A percentile compares a stretch with the other conserved stretches of the same genome.
These are phyloP conservation scores for Apiotrichum veenhuisii DNA, from an alignment of 1,284 basidiomycete genomes.

Conservation along the genomic window DNA sequence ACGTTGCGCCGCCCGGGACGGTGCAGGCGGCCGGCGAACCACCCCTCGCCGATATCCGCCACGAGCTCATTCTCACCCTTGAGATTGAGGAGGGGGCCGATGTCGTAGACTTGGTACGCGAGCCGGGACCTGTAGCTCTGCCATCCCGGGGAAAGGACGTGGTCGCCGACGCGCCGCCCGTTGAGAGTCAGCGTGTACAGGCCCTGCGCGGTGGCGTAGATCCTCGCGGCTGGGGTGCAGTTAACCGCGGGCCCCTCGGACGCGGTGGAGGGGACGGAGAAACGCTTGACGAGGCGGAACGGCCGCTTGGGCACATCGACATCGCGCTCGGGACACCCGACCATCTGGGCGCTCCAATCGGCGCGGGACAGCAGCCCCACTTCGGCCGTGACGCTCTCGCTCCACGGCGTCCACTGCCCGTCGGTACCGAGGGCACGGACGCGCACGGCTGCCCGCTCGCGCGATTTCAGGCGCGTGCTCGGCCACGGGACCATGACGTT, in stretches of 20 bases:
- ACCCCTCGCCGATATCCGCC: slow-evolving; percentile 37
- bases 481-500: slow-evolving; percentile 37
- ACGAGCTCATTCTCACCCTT: slow-evolving; percentile 27
- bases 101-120: slow-evolving; percentile 36
- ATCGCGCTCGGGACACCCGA: slow-evolving; percentile 10
- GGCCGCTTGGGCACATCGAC: slow-evolving; percentile 34
- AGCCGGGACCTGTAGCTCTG: slow-evolving; percentile 36
- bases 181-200: slow-evolving; percentile 40
- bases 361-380: not conserved
- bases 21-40: slow-evolving; percentile 32
- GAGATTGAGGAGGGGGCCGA: slow-evolving; percentile 17
- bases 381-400: slow-evolving; percentile 1
- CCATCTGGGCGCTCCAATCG: not conserved
- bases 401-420: slow-evolving; percentile 12
- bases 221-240: slow-evolving; percentile 19
- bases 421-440: slow-evolving; percentile 24
- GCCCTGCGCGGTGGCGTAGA: slow-evolving; percentile 43
- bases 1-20: slow-evolving; percentile 24
- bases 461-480: slow-evolving; percentile 20
- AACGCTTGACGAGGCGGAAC: slow-evolving; percentile 20
- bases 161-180: slow-evolving; percentile 33
- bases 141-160: slow-evolving; percentile 44
- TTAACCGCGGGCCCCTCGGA: too few species aligned
- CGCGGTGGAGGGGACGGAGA: slow-evolving; percentile 8
- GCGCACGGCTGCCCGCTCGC: slow-evolving; percentile 20